These are phyloP conservation scores for Cryphonectria carpinicola DNA, from an alignment of 2,329 filamentous ascomycete genomes.

Conservation along the genomic window DNA sequence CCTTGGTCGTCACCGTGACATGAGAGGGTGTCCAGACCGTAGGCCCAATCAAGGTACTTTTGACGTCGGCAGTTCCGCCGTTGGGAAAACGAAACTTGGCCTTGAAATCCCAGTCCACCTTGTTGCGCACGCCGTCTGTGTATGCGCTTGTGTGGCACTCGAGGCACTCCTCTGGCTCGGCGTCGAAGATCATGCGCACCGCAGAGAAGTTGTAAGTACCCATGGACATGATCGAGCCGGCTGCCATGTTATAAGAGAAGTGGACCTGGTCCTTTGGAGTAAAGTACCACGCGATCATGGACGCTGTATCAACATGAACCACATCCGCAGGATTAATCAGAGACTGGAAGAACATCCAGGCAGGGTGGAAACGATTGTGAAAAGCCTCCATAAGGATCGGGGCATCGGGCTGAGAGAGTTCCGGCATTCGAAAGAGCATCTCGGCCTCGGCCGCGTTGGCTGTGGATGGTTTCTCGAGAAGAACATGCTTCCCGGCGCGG, in stretches of 20 bases:
- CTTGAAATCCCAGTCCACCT: slow-evolving; percentile 40
- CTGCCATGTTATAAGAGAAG: slow-evolving; percentile 38
- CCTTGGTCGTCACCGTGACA: slow-evolving; percentile 32
- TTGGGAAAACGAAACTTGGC: slow-evolving; percentile 45
- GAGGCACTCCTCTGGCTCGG: slow-evolving; percentile 44
- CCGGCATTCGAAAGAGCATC: slow-evolving; percentile 39
- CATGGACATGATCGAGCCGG: slow-evolving; percentile 40
- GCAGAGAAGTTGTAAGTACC: slow-evolving; percentile 46
- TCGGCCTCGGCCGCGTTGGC: slow-evolving; percentile 44
- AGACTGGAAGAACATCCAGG: slow-evolving; percentile 38
- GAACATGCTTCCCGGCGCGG: slow-evolving; percentile 48
- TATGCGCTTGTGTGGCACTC: slow-evolving; percentile 36
- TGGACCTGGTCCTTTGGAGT: slow-evolving; percentile 39
- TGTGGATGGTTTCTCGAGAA: slow-evolving; percentile 50
- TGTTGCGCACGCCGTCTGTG: slow-evolving; percentile 30
- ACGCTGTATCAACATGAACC: slow-evolving; percentile 33
- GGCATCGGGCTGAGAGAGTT: slow-evolving; percentile 35
- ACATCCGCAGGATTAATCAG: slow-evolving; percentile 38
- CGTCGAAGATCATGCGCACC: slow-evolving; percentile 44
- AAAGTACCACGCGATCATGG: slow-evolving; percentile 32
- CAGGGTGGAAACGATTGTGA: slow-evolving; percentile 46
- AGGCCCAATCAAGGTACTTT: slow-evolving; percentile 34
- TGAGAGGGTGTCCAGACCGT: slow-evolving; percentile 31
- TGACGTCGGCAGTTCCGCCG: slow-evolving; percentile 37
- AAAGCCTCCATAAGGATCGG: slow-evolving; percentile 50